A percentile compares a stretch with the other conserved stretches of the same genome.
Evolutionary conservation across 306 rosid genomes (phyloP).

Genomic region (Bauhinia variegata): DNA sequence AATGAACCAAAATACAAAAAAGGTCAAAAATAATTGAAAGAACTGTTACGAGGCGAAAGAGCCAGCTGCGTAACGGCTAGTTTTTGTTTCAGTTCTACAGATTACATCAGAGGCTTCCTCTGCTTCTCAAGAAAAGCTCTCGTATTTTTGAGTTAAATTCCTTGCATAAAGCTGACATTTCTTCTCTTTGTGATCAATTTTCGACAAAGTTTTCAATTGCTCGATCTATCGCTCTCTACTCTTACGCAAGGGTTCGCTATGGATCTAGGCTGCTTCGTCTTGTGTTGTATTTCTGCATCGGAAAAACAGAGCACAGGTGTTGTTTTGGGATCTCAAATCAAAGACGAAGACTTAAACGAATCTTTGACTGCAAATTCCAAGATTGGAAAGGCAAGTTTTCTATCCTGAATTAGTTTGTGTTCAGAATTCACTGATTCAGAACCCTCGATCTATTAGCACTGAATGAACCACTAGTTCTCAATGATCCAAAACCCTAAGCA

Average conservation of each 20-base stretch:
- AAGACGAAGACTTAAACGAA: constrained; percentile 32
- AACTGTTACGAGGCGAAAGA: constrained; percentile 44
- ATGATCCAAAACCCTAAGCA: background rate
- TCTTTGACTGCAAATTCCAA: constrained; percentile 53
- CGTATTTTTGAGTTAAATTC: background rate
- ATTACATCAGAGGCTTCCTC: background rate
- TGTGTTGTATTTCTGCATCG: constrained; percentile 45
- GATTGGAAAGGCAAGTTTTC: constrained; percentile 57
- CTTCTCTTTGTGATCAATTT: background rate
- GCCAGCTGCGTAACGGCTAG: constrained; percentile 47
- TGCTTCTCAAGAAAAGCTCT: constrained; percentile 10
- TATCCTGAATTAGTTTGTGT: background rate
- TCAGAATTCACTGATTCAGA: constrained; percentile 26
- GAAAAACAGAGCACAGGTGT: constrained; percentile 31
- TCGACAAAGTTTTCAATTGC: background rate
- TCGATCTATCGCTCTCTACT: background rate
- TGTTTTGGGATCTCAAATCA: constrained; percentile 38
- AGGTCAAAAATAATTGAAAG: constrained; percentile 20
- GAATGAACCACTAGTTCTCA: background rate
- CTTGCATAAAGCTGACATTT: background rate
- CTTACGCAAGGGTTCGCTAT: constrained; percentile 30
- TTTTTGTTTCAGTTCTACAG: constrained; percentile 1
- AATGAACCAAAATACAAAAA: no score
- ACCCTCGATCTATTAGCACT: constrained; percentile 15
- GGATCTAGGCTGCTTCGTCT: constrained; percentile 68